phyloP scores from a whole-genome alignment of 1,139 yeast species.

The Yamadazyma atlantica region DNA sequence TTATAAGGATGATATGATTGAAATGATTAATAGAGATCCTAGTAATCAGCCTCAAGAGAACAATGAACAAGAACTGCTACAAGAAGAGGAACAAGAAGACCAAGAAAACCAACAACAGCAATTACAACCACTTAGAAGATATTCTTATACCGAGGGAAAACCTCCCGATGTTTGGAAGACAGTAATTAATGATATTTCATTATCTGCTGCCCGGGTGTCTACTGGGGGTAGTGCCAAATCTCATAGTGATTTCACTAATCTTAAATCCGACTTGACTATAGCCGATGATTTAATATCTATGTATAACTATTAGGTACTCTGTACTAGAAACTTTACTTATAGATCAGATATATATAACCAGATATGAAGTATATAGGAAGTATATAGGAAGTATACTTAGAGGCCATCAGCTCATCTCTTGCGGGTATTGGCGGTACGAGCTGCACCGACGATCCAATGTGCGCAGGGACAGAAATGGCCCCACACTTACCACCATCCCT shows the following conservation, averaged over 20 bases:
- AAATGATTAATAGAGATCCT: slow-evolving; percentile 3
- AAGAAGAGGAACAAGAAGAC: background rate
- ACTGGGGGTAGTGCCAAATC: slow-evolving; percentile 28
- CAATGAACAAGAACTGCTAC: background rate
- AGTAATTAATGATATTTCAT: slow-evolving; percentile 46
- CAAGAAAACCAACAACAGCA: background rate
- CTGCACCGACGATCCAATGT: background rate
- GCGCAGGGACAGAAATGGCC: background rate
- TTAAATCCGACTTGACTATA: background rate
- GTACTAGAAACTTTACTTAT: too few relatives aligned
- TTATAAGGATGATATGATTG: background rate
- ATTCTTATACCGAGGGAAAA: slow-evolving; percentile 7
- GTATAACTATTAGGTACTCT: slow-evolving; percentile 7
- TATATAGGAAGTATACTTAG: background rate
- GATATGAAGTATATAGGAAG: background rate
- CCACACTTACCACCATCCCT: background rate
- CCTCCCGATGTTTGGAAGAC: slow-evolving; percentile 29
- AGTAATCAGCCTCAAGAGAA: background rate
- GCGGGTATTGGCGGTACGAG: too few relatives aligned
- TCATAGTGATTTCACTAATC: background rate
- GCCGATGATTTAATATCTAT: slow-evolving; percentile 10
- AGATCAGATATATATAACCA: too few relatives aligned
- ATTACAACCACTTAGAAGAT: slow-evolving; percentile 3
- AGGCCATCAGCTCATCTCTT: too few relatives aligned
- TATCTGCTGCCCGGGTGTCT: slow-evolving; percentile 52